A percentile compares a stretch with the other conserved stretches of the same genome.
Conservation (phyloP, 495 filamentous ascomycete genomes). For the Hyaloscypha hepaticicola region DNA sequence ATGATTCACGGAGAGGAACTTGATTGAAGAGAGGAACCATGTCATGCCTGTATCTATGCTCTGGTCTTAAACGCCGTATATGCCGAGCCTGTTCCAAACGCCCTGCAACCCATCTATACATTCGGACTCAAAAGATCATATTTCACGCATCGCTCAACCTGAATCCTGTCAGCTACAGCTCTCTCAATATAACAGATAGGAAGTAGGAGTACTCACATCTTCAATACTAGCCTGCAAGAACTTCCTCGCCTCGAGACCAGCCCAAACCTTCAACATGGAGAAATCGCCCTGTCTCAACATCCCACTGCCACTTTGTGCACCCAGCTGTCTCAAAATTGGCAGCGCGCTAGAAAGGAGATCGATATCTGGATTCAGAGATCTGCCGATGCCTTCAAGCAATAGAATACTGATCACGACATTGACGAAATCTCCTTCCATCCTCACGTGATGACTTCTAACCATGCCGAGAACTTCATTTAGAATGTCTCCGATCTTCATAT, state of each 20-base stretch:
- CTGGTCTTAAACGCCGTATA: slow-evolving; percentile 7
- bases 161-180: background rate
- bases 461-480: slow-evolving; percentile 85
- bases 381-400: slow-evolving; percentile 90
- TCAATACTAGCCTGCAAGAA: slow-evolving; percentile 87
- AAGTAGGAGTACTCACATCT: slow-evolving; percentile 56
- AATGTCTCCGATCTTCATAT: slow-evolving; percentile 95
- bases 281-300: slow-evolving; percentile 73
- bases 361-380: slow-evolving; percentile 78
- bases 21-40: background rate
- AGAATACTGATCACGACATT: slow-evolving; percentile 97
- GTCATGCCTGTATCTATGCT: background rate
- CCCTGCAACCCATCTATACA: slow-evolving; percentile 46
- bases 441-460: slow-evolving; percentile 91
- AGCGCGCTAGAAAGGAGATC: slow-evolving; percentile 86
- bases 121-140: slow-evolving; percentile 82
- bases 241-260: slow-evolving; percentile 83
- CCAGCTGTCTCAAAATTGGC: slow-evolving; percentile 87
- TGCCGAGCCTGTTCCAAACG: background rate
- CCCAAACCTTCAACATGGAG: slow-evolving; percentile 93
- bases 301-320: slow-evolving; percentile 69
- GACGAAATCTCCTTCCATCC: slow-evolving; percentile 96
- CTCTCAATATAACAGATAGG: background rate
- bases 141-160: slow-evolving; percentile 77
- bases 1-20: too few relatives aligned